phyloP scores from a whole-genome alignment of 768 basidiomycete species.

The Pleurotus ostreatus region DNA sequence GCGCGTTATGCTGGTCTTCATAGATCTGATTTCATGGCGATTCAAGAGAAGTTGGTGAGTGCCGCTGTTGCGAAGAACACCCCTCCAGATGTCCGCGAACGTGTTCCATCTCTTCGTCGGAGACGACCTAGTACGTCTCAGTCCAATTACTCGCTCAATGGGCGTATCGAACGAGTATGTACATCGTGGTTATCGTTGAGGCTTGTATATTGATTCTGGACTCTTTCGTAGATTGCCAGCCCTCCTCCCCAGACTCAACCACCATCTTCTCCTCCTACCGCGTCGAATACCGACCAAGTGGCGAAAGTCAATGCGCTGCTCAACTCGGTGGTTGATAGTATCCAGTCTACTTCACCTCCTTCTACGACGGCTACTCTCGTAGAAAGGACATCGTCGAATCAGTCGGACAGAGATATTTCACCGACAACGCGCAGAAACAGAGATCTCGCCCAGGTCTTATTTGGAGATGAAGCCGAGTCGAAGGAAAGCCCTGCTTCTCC shows the following conservation, averaged over 20 bases:
- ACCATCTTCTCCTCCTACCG: constrained; percentile 26
- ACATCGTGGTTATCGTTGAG: background rate
- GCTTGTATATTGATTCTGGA: constrained; percentile 3
- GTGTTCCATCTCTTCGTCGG: constrained; percentile 67
- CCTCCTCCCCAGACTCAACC: constrained; percentile 48
- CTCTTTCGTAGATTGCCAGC: constrained; percentile 47
- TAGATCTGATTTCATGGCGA: constrained; percentile 63
- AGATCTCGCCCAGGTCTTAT: constrained; percentile 74
- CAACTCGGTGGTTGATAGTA: constrained; percentile 54
- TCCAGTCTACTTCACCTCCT: constrained; percentile 31
- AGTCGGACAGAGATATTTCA: constrained; percentile 32
- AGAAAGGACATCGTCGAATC: constrained; percentile 12
- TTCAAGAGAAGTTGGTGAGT: constrained; percentile 74
- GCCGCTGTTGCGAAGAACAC: constrained; percentile 55
- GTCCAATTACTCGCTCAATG: constrained; percentile 62
- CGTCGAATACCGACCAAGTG: constrained; percentile 41
- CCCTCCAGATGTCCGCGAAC: constrained; percentile 54
- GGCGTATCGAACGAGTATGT: constrained; percentile 37
- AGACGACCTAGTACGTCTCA: constrained; percentile 82
- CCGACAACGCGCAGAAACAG: constrained; percentile 61
- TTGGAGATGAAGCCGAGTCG: constrained; percentile 45
- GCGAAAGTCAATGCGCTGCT: constrained; percentile 64
- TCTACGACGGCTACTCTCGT: constrained; percentile 13
- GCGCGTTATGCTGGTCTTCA: constrained; percentile 63
- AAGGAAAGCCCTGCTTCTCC: constrained; percentile 17